These are phyloP conservation scores for Fusarium pseudonygamai DNA, from an alignment of 2,329 filamentous ascomycete species.

Conservation along the genomic window DNA sequence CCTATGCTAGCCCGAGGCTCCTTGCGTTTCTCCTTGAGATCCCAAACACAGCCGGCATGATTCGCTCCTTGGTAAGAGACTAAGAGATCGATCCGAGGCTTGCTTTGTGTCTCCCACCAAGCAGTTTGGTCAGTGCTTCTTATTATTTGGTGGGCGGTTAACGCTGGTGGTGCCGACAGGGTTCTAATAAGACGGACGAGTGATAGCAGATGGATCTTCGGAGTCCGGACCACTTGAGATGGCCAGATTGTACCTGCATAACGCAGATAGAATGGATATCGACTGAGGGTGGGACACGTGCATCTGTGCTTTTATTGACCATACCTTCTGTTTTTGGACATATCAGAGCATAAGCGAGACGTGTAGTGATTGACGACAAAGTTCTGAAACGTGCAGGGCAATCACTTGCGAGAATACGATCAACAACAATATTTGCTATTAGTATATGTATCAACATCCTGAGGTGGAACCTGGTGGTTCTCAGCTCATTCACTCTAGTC, in stretches of 20 bases:
- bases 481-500: conserved; percentile 25
- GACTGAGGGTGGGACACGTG: conserved; percentile 31
- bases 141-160: conserved; percentile 23
- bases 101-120: conserved; percentile 5
- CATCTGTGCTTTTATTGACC: not conserved
- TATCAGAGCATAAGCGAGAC: conserved; percentile 9
- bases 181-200: conserved; percentile 5
- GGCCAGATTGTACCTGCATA: conserved; percentile 43
- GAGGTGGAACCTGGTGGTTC: not conserved
- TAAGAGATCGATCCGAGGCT: conserved; percentile 10
- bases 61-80: not conserved
- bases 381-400: conserved; percentile 15
- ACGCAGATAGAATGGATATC: conserved; percentile 26
- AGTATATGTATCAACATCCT: not conserved
- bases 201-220: conserved; percentile 36
- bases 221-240: conserved; percentile 35
- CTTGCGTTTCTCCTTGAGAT: conserved; percentile 26
- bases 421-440: not conserved
- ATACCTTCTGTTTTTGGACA: conserved; percentile 18
- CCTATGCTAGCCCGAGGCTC: conserved; percentile 17
- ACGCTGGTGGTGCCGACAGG: conserved; percentile 10
- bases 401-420: not conserved
- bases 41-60: conserved; percentile 18
- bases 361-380: not conserved
- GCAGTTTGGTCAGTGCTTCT: conserved; percentile 20